Conservation (phyloP, 768 basidiomycete species). For the Phlebiopsis gigantea region DNA sequence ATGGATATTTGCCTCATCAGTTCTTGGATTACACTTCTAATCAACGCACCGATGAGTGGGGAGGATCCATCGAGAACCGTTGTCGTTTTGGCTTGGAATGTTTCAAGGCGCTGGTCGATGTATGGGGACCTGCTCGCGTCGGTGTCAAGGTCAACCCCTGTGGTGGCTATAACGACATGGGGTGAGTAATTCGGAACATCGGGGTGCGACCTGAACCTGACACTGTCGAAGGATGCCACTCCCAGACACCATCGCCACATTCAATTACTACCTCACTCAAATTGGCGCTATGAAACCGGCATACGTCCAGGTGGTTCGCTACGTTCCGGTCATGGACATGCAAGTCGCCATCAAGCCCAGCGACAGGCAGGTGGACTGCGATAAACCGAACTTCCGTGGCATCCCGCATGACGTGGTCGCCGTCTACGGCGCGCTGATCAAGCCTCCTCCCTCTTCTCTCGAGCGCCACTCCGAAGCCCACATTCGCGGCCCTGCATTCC, state of each 20-base stretch:
- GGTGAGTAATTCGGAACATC: not conserved
- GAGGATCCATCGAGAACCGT: constrained; percentile 44
- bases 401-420: constrained; percentile 10
- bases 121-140: constrained; percentile 30
- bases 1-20: constrained; percentile 33
- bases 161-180: constrained; percentile 9
- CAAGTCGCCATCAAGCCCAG: not conserved
- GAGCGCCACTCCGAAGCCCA: not conserved
- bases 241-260: constrained; percentile 8
- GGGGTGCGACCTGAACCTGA: not conserved
- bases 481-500: constrained; percentile 7
- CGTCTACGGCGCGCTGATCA: constrained; percentile 5
- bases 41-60: constrained; percentile 42
- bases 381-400: not conserved
- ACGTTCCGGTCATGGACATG: constrained; percentile 6
- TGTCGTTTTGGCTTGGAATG: constrained; percentile 41
- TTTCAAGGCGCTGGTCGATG: constrained; percentile 35
- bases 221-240: constrained; percentile 4
- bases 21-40: constrained; percentile 35
- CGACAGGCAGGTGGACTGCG: not conserved
- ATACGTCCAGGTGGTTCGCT: constrained; percentile 10
- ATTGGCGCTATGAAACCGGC: constrained; percentile 7
- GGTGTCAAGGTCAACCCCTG: constrained; percentile 16
- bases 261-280: constrained; percentile 7
- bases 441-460: not conserved